Evolutionary conservation across 2,329 filamentous ascomycete species (phyloP).

Genomic region (Fusarium phyllophilum): DNA sequence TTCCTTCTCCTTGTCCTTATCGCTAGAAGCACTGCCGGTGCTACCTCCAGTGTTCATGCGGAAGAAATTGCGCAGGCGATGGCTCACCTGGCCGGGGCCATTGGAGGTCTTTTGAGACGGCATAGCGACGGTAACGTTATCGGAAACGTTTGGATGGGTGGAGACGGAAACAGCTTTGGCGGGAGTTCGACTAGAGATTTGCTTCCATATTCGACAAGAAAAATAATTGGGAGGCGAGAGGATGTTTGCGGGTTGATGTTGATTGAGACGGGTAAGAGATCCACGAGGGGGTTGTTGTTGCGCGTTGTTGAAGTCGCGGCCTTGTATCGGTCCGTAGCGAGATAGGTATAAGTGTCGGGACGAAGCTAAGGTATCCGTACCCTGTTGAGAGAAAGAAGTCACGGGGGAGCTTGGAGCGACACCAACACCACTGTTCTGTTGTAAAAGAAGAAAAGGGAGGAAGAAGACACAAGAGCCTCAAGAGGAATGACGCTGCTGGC

Average conservation of each 20-base stretch:
- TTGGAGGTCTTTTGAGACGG: slow-evolving; percentile 64
- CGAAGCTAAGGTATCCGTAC: not conserved
- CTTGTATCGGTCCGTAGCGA: not conserved
- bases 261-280: slow-evolving; percentile 27
- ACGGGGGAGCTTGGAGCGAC: not conserved
- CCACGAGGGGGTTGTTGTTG: slow-evolving; percentile 19
- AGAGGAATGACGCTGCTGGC: slow-evolving; percentile 35
- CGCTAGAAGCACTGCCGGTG: slow-evolving; percentile 51
- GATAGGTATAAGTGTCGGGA: slow-evolving; percentile 17
- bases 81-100: slow-evolving; percentile 68
- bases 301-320: slow-evolving; percentile 22
- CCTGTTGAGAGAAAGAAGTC: slow-evolving; percentile 3
- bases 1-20: slow-evolving; percentile 54
- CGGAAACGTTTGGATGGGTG: slow-evolving; percentile 18
- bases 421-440: slow-evolving; percentile 11
- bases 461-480: slow-evolving; percentile 20
- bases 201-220: slow-evolving; percentile 52
- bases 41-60: slow-evolving; percentile 66
- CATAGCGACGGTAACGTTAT: slow-evolving; percentile 50
- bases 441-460: slow-evolving; percentile 24
- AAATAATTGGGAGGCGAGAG: slow-evolving; percentile 9
- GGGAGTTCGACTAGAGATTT: slow-evolving; percentile 47
- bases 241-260: slow-evolving; percentile 13
- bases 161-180: slow-evolving; percentile 26
- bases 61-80: slow-evolving; percentile 77